These are phyloP conservation scores for Kernera saxatilis DNA, from an alignment of 345 rosid species.

Conservation along the genomic window DNA sequence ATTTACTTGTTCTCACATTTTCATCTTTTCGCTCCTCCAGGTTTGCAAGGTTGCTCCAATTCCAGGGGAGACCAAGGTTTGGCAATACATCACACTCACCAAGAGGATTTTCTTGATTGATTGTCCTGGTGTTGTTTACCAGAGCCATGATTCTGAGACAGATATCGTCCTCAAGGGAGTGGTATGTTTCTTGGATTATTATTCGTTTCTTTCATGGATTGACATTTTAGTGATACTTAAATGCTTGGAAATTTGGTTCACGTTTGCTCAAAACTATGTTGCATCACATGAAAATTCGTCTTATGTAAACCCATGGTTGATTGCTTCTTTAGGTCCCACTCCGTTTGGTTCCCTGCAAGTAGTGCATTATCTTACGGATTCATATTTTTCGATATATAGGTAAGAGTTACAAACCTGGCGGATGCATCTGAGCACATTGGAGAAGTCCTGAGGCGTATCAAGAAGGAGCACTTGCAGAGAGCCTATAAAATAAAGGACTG, in stretches of 20 bases:
- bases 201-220: background rate
- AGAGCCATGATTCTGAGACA: constrained; percentile 78
- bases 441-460: constrained; percentile 84
- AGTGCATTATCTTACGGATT: background rate
- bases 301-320: background rate
- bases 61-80: constrained; percentile 97
- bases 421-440: constrained; percentile 93
- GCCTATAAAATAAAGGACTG: constrained; percentile 84
- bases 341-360: background rate
- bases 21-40: constrained; percentile 28
- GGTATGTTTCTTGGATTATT: constrained; percentile 42
- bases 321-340: background rate
- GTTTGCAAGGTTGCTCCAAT: constrained; percentile 99
- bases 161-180: constrained; percentile 95
- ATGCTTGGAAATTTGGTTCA: background rate
- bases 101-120: constrained; percentile 90
- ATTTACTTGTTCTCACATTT: background rate
- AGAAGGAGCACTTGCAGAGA: constrained; percentile 77
- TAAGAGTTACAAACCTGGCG: constrained; percentile 61
- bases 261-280: background rate
- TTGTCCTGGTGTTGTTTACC: constrained; percentile 98
- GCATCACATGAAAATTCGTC: background rate
- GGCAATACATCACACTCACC: constrained; percentile 96
- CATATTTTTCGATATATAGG: constrained; percentile 35
- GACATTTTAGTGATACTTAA: background rate